Evolutionary conservation across 2,329 filamentous ascomycete genomes (phyloP), one percentile per base, ranked within the genome.

Genomic region (Verticillium longisporum): DNA sequence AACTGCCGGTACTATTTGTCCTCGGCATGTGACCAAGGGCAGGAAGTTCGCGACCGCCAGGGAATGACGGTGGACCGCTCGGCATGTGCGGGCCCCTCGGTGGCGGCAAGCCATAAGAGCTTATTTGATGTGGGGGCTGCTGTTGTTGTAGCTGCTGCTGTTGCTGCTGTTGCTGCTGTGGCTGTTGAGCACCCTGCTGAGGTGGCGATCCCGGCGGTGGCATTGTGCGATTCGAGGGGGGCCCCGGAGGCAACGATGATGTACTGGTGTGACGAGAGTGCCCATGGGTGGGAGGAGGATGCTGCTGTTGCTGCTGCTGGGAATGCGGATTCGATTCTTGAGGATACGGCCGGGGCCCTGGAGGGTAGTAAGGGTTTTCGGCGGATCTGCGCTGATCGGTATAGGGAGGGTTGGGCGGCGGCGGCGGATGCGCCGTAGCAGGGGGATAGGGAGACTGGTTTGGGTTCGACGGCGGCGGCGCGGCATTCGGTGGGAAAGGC

Each of bases 1-100:
- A 82, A 69, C 81, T 83, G 54, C 79, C 78, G 0, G 75, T 75
- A 60, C 74, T 77, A 31, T 75, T 78, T 3, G 80, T 74, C 62
- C 83, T 76, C 32, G 79, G 71, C 21, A 86, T 72, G 13, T 80
- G 75, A 33, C 77, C 74, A 13, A 86, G 74, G 1, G 83, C 79
- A 1, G 83, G 81, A 14, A 84, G 72, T 61, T 83, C 80, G 62
- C 86, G 83, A 38, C 80, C 74, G 4, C 78, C 74, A 0, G 77
- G 73, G 58, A 82, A 82, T 4, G 79, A 73, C 21, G 79, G 75
- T 3, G 77, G 77, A 1, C 78, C 78, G 26, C 77, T 75, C 45
- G 75, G 69, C 26, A 78, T 69, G 5, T 75, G 73, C 58, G 78
- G 78, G 14, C 77, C 75, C 53, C 79, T 72, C 6, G 80, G 80